Percentiles rank a stretch among this genome's conserved stretches.
These are phyloP conservation scores for Microthyrium microscopicum DNA, from an alignment of 2,329 filamentous ascomycete genomes.

Conservation along the genomic window DNA sequence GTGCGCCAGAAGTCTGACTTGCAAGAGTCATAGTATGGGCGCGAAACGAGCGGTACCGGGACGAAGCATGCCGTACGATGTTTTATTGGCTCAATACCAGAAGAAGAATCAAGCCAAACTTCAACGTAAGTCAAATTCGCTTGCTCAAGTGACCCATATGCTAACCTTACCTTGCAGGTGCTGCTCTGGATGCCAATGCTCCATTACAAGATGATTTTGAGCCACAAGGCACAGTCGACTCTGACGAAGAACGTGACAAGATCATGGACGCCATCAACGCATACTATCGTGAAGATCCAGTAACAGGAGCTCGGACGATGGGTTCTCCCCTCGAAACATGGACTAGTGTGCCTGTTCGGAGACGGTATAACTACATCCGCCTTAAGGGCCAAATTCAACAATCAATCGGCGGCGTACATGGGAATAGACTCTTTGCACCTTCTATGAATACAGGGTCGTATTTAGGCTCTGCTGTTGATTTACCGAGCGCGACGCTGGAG, in stretches of 20 bases:
- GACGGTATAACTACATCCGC: too few species aligned
- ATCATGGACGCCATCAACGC: constrained; percentile 65
- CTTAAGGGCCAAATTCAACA: too few species aligned
- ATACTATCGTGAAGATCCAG: constrained; percentile 26
- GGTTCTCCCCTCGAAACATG: constrained; percentile 55
- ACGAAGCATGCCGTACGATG: constrained; percentile 77
- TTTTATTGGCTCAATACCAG: constrained; percentile 52
- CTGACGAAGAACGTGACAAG: constrained; percentile 79
- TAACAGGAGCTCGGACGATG: constrained; percentile 2
- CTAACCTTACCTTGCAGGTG: constrained; percentile 40
- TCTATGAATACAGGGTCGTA: too few species aligned
- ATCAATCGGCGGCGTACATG: too few species aligned
- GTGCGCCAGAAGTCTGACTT: constrained; percentile 77
- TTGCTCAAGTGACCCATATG: background rate
- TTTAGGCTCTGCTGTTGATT: too few species aligned
- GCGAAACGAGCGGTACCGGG: constrained; percentile 80
- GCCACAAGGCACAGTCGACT: constrained; percentile 62
- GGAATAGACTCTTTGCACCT: too few species aligned
- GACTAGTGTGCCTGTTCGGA: too few species aligned
- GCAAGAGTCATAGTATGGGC: constrained; percentile 92
- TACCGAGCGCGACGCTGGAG: too few species aligned
- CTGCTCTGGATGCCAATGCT: constrained; percentile 85
- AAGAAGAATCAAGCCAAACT: constrained; percentile 99
- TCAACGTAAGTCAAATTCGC: constrained; percentile 54
- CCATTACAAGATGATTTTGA: constrained; percentile 73